These are phyloP conservation scores for Cyclotella atomus DNA, from an alignment of 108 stramenopile genomes.

Conservation along the genomic window DNA sequence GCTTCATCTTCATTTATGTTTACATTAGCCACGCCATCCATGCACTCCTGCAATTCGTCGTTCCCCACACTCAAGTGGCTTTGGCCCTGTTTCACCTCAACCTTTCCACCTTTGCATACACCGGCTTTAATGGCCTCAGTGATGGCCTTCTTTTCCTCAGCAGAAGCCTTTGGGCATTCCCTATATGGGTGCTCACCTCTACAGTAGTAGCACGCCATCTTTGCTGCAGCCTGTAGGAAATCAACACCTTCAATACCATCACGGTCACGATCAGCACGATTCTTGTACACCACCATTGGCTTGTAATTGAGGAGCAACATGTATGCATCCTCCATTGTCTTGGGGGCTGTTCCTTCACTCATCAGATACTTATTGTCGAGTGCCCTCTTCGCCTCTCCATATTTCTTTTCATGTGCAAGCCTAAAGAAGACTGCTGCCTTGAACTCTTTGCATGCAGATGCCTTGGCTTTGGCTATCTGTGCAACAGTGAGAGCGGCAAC, in stretches of 20 bases:
- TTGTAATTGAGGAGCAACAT: neutral
- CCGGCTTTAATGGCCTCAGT: neutral
- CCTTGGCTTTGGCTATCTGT: neutral
- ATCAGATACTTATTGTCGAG: slow-evolving; percentile 3
- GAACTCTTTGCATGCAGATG: neutral
- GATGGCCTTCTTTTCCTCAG: neutral
- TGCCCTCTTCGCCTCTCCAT: neutral
- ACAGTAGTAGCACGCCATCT: no score
- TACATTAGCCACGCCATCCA: neutral
- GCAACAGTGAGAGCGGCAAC: neutral
- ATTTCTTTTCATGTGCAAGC: neutral
- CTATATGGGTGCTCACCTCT: neutral
- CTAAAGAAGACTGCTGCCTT: neutral
- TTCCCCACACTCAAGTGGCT: neutral
- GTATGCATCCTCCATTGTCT: neutral
- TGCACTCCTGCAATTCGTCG: neutral
- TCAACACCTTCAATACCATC: no score
- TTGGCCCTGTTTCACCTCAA: neutral
- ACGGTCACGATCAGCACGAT: no score
- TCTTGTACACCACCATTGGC: neutral
- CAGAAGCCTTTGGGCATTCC: neutral
- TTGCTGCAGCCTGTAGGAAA: neutral
- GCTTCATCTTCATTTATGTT: neutral
- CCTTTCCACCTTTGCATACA: neutral
- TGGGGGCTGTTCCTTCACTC: neutral